Evolutionary conservation across 2,329 filamentous ascomycete species (phyloP), one percentile per base, ranked within the genome.

Genomic region (Talaromyces albobiverticillius): DNA sequence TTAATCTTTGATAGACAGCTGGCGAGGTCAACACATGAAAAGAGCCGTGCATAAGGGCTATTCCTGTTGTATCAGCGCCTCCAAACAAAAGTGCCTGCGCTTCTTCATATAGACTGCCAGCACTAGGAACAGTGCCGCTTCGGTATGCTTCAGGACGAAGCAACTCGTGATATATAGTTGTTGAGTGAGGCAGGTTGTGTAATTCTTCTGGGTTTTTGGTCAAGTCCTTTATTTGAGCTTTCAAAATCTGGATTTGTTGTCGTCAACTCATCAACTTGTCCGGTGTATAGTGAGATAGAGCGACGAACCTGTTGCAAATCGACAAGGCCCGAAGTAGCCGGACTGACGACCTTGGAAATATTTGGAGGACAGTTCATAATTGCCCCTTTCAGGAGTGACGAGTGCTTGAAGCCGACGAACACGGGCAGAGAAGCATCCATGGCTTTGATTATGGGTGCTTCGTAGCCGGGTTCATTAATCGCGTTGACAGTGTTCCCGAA

Each of bases 71-170:
- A 53, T 79, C 75, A 11, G 68, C 68, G 13, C 76, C 78, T 7
- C 69, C 77, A 57, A 78, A 78, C 58, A 79, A 66, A 47, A 80
- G 64, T 0, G 73, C 71, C 59, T 74, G 70, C 1, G 70, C 71
- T 64, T 79, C 77, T 16, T 79, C 73, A 42, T 71, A 74, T 3
- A 79, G 59, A 61, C 50, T 68, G 60, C 32, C 64, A 5, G 64
- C 49, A 3, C 61, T 64, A 4, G 71, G 69, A 1, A 71, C 61
- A 0, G 56, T 65, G 23, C 67, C 64, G 50, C 62, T 62, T n/a
- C 64, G 63, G 55, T 67, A 58, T 9, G 62, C 61, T 5, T 67
- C 60, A 0, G 61, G 61, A n/a, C 63, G 62, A 3, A 74, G 55
- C 6, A 73, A 56, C 4, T 65, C 61, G 51, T 73, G 64, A 40